Percentiles rank a stretch among this genome's conserved stretches.
These are phyloP conservation scores for Saturnispora sanitii DNA, from an alignment of 805 yeast genomes.

Conservation along the genomic window DNA sequence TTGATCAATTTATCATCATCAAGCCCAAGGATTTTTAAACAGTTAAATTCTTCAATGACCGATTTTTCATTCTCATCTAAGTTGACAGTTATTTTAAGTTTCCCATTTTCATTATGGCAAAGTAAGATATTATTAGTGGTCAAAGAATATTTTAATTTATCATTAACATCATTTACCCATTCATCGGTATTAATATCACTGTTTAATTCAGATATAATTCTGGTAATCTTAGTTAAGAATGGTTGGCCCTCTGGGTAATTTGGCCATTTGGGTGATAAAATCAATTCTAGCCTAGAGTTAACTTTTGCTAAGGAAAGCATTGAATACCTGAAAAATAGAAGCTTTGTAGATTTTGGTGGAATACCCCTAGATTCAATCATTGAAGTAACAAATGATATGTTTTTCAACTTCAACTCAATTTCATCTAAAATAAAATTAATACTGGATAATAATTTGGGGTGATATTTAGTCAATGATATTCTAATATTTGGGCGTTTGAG, in stretches of 20 bases:
- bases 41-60: constrained; percentile 23
- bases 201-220: constrained; percentile 38
- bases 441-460: constrained; percentile 37
- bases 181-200: constrained; percentile 30
- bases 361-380: constrained; percentile 29
- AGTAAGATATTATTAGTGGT: constrained; percentile 26
- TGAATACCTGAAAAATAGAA: constrained; percentile 47
- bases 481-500: constrained; percentile 45
- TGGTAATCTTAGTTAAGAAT: constrained; percentile 40
- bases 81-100: constrained; percentile 24
- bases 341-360: constrained; percentile 36
- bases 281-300: constrained; percentile 35
- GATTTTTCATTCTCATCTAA: constrained; percentile 25
- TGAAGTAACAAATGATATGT: neutral
- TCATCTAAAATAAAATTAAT: constrained; percentile 38
- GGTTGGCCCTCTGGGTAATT: constrained; percentile 57
- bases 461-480: constrained; percentile 52
- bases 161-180: constrained; percentile 35
- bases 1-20: constrained; percentile 2
- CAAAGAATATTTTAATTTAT: constrained; percentile 10
- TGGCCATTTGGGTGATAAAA: constrained; percentile 55
- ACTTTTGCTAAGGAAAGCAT: constrained; percentile 34
- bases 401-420: constrained; percentile 30
- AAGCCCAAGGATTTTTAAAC: constrained; percentile 11
- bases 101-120: constrained; percentile 21